These are phyloP conservation scores for Fremontodendron californicum DNA, from an alignment of 345 rosid species.

Conservation along the genomic window DNA sequence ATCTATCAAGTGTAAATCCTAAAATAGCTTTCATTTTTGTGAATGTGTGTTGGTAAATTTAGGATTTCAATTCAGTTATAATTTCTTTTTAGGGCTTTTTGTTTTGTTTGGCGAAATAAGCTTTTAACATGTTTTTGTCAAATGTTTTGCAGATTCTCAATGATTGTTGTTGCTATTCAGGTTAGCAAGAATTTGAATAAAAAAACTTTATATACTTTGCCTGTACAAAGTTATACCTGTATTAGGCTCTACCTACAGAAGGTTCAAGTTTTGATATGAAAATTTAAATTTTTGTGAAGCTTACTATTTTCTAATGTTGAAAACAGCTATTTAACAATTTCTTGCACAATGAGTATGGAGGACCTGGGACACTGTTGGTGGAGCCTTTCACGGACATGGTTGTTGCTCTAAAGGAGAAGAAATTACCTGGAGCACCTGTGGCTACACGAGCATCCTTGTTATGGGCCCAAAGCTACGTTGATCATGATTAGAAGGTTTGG, in stretches of 20 bases:
- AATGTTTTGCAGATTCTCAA: too few relatives aligned
- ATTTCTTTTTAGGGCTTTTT: too few relatives aligned
- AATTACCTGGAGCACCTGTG: constrained; percentile 39
- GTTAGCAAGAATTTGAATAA: too few relatives aligned
- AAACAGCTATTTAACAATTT: constrained; percentile 38
- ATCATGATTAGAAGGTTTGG: constrained; percentile 11
- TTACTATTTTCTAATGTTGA: constrained; percentile 12
- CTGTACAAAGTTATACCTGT: too few relatives aligned
- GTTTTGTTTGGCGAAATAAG: too few relatives aligned
- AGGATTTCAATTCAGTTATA: too few relatives aligned
- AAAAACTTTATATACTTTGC: too few relatives aligned
- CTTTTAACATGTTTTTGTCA: too few relatives aligned
- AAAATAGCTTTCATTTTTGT: too few relatives aligned
- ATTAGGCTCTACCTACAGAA: background rate
- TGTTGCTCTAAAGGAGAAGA: constrained; percentile 38
- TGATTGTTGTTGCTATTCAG: too few relatives aligned
- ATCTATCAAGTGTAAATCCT: too few relatives aligned
- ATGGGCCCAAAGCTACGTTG: constrained; percentile 31
- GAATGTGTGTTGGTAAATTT: too few relatives aligned
- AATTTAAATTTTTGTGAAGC: background rate
- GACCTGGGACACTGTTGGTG: constrained; percentile 38
- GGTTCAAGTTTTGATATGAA: background rate
- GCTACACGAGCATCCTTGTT: constrained; percentile 33
- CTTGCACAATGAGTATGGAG: constrained; percentile 22
- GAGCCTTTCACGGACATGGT: constrained; percentile 49